Base-by-base conservation (phyloP, 805 yeast genomes). In the Kodamaea leandrae region DNA sequence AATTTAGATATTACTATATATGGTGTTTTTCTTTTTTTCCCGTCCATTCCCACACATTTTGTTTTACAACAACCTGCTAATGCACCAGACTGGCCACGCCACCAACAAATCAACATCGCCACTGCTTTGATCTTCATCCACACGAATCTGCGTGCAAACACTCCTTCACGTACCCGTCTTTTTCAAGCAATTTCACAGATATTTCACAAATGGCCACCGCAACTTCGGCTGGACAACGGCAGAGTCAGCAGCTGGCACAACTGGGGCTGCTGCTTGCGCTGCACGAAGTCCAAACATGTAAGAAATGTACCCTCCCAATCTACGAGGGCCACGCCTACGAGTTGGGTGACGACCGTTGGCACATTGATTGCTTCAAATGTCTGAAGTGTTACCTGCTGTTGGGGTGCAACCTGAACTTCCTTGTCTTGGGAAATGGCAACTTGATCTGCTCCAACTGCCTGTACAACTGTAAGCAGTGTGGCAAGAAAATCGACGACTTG, bases 281-380 rank as follows among this genome's bases (percentile, higher is more conserved):
- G 16, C 50, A 46, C 29, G 46, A 40, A 24, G 37, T 38, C 20
- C 69, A 66, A 49, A 46, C 60, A 24, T 69, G 75, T 47, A 69
- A 69, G 41, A 66, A 66, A 46, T 69, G 75, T 47, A 52, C 53
- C 43, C 49, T 48, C 14, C 60, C 83, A 19, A 86, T 91, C 36
- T 76, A 77, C 14, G 95, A 87, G 54, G 96, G 96, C 23, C 95
- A 90, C 49, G 98, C 98, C 2, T 93, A 88, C 58, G 98, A 91
- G 59, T 70, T 91, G 37, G 96, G 96, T 17, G 95, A 85, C 37
- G 91, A 88, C 57, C 78, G 96, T 49, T 93, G 99, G 99, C 99
- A 93, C 61, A 84, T 88, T 42, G 77, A 84, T 47, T 93, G 99
- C 64, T 93, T 93, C 64, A 74, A 80, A 35, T 93, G 99, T 63